These are phyloP conservation scores for Thelephora terrestris DNA, from an alignment of 1,284 basidiomycete species.

Conservation along the genomic window DNA sequence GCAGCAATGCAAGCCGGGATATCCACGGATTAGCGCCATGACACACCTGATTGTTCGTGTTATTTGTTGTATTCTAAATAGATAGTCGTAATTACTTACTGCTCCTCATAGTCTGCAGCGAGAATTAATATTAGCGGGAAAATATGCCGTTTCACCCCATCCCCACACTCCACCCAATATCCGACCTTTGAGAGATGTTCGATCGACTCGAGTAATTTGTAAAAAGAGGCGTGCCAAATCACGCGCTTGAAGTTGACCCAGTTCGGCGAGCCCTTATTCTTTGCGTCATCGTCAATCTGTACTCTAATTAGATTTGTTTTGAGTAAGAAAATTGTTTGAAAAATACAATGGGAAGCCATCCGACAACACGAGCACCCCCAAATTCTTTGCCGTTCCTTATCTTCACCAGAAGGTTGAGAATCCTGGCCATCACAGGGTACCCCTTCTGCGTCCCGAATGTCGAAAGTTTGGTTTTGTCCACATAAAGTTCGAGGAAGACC, in stretches of 20 bases:
- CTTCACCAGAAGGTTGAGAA: slow-evolving; percentile 25
- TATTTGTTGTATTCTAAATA: background rate
- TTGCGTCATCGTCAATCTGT: slow-evolving; percentile 12
- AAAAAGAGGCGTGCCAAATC: slow-evolving; percentile 22
- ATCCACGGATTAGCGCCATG: slow-evolving; percentile 12
- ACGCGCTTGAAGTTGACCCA: slow-evolving; percentile 18
- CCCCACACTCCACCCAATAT: slow-evolving; percentile 12
- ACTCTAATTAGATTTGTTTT: background rate
- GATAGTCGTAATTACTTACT: slow-evolving; percentile 6
- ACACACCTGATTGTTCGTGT: slow-evolving; percentile 5
- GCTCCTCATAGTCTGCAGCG: slow-evolving; percentile 24
- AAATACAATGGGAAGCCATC: slow-evolving; percentile 32
- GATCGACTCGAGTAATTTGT: slow-evolving; percentile 12
- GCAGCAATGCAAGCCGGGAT: slow-evolving; percentile 8
- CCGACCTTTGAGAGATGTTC: slow-evolving; percentile 13
- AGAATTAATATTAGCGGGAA: slow-evolving; percentile 22
- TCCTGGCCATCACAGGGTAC: slow-evolving; percentile 30
- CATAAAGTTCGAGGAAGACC: slow-evolving; percentile 26
- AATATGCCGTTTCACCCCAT: slow-evolving; percentile 10
- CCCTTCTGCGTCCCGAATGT: slow-evolving; percentile 31
- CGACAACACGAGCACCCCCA: slow-evolving; percentile 27
- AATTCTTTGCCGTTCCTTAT: slow-evolving; percentile 27
- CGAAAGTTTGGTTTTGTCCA: slow-evolving; percentile 33
- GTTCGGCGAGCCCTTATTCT: slow-evolving; percentile 9
- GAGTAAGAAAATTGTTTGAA: background rate